Percentiles rank a stretch among this genome's conserved stretches.
Conservation (phyloP, 179 eudicot genomes). For the Silene vulgaris region DNA sequence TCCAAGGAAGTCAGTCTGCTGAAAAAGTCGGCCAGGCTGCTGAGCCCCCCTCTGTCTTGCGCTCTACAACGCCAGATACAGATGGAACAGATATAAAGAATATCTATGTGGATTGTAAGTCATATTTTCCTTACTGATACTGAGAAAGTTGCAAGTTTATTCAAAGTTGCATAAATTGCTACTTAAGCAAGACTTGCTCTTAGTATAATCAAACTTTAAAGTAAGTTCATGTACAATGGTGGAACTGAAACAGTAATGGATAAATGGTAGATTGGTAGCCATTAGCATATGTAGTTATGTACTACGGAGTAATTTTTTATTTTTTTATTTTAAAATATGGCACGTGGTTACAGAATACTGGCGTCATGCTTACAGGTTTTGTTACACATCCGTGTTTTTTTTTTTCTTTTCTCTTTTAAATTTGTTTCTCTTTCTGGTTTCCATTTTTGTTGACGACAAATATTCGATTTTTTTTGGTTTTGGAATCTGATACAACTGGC, state of each 20-base stretch:
- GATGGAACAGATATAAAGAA: conserved; percentile 83
- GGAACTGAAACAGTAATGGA: background rate
- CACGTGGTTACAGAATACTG: background rate
- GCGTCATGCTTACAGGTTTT: background rate
- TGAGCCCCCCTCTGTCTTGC: conserved; percentile 36
- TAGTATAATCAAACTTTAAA: too few relatives aligned
- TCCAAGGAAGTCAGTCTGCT: conserved; percentile 36
- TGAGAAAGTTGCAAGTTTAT: background rate
- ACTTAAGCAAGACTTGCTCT: too few relatives aligned
- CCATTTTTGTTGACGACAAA: too few relatives aligned
- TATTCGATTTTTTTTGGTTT: too few relatives aligned
- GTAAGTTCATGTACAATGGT: too few relatives aligned
- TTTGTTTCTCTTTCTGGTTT: too few relatives aligned
- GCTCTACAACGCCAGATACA: conserved; percentile 49
- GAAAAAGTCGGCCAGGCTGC: conserved; percentile 34
- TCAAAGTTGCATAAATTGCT: background rate
- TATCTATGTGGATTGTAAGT: conserved; percentile 95
- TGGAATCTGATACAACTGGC: too few relatives aligned
- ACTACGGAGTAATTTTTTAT: too few relatives aligned
- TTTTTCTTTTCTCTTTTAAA: too few relatives aligned
- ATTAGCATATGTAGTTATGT: too few relatives aligned
- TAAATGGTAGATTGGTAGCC: too few relatives aligned
- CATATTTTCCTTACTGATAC: conserved; percentile 1
- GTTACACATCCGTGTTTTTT: background rate
- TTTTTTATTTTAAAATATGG: too few relatives aligned